Evolutionary conservation across 495 filamentous ascomycete genomes (phyloP), one percentile per base, ranked within the genome.

Genomic region (Xeromyces bisporus): DNA sequence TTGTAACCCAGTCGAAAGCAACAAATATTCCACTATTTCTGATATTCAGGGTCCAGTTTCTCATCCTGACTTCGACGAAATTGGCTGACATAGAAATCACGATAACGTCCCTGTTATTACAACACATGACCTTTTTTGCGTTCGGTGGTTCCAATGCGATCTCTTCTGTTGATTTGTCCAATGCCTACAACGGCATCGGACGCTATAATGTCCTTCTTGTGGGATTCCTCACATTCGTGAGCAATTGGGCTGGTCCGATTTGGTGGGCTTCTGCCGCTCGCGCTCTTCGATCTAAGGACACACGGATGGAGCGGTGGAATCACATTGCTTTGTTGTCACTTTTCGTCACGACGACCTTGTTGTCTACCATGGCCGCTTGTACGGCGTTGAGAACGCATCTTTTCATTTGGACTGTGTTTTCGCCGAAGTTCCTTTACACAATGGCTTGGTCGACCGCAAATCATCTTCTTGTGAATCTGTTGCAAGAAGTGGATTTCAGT

Each of bases 401-500:
- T 38, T 99, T 99, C 54, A 81, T 99, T 33, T 99, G 91, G 91
- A 96, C 85, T 0, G 91, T 99, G 17, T 99, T 99, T 53, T 85
- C 77, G 31, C 91, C 91, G 3, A 99, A 96, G 53, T 99, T 83
- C 56, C 53, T 99, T 40, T 96, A 89, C 50, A 75, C 68, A 29
- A 74, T 91, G 55, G 84, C 75, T 12, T 99, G 91, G 91, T 71
- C 68, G 40, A 36, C 80, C 30, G 75, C 67, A n/a, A 76, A 77
- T 51, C 86, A 97, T 68, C 45, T 86, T 32, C 49, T 58, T 28
- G 63, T 86, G 25, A 83, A 81, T 33, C 9, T 62, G 23, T 27
- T 54, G 7, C 43, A 42, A 1, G 47, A 40, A 66, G 67, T 8
- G 55, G 67, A 39, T 18, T 72, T 42, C 43, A 80, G 38, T 71